Base-by-base conservation (phyloP, 441 rosid species). In the Gossypium gossypioides region DNA sequence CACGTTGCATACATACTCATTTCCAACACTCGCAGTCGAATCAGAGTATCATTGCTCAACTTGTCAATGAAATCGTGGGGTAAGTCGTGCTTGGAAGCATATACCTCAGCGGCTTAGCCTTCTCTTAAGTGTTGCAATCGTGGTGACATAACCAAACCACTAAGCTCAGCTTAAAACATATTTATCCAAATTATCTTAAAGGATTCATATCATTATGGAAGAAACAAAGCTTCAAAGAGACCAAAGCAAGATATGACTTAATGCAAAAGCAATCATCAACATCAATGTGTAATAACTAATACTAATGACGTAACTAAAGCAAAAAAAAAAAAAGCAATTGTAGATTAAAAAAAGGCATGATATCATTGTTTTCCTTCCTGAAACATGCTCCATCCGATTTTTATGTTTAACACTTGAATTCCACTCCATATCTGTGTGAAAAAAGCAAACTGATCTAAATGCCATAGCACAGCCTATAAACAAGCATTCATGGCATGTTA, bases 1-100 rank as follows among this genome's bases (percentile, higher is more conserved):
- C 18, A 4, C 2, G 3, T 19, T 7, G 21, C 16, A 15, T 19
- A 51, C 24, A 51, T 34, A 34, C 40, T 34, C 22, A 51, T 51
- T 51, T 16, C 22, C 10, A 19, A 51, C 18, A 6, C 56, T 6
- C 24, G 2, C 22, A 51, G 3, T 51, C 1, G 10, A 51, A 19
- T 1, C 19, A 18, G 3, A 51, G 56, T 51, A 15, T 5, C 10
- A 19, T 51, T 16, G 56, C 69, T 84, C 78, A 87, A 93, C 83
- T 81, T 72, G 81, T 85, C 84, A 10, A 93, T 79, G 77, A 84
- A 88, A 58, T 87, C 89, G 65, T 78, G 81, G 22, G 86, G 57
- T 72, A 86, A 59, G 37, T 64, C 73, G 73, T 68, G 57, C 12
- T 37, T 48, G 22, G 77, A 7, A 15, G 69, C 75, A 21, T 84